phyloP scores from a whole-genome alignment of 345 rosid genomes.

The Eucalyptus marginata region DNA sequence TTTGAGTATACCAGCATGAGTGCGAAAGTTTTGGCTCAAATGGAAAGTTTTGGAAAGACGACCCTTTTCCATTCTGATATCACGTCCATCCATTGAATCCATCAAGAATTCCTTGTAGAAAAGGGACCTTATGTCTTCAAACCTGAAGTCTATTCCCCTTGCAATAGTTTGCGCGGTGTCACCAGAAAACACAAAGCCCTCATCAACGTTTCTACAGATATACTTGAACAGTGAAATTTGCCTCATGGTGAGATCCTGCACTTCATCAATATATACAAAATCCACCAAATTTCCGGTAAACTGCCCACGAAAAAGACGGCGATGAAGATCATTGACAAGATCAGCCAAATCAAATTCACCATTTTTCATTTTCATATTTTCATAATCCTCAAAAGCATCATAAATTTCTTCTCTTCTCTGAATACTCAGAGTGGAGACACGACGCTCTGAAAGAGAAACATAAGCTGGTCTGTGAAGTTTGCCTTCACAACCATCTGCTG shows the following conservation, averaged over 20 bases:
- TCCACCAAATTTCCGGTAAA: slow-evolving; percentile 23
- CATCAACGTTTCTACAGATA: slow-evolving; percentile 23
- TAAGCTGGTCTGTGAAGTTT: slow-evolving; percentile 17
- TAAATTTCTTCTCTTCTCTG: slow-evolving; percentile 14
- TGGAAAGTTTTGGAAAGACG: slow-evolving; percentile 14
- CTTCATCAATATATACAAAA: slow-evolving; percentile 52
- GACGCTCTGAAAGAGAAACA: slow-evolving; percentile 13
- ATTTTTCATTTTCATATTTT: slow-evolving; percentile 21
- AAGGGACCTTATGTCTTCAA: slow-evolving; percentile 31
- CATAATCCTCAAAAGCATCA: slow-evolving; percentile 27
- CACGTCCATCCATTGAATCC: background rate
- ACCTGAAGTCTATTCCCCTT: slow-evolving; percentile 33
- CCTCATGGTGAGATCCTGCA: slow-evolving; percentile 52
- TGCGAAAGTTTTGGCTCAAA: slow-evolving; percentile 40
- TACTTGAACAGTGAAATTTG: slow-evolving; percentile 38
- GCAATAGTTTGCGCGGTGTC: slow-evolving; percentile 40
- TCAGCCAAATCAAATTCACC: slow-evolving; percentile 50
- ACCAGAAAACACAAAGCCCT: slow-evolving; percentile 42
- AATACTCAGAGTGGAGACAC: slow-evolving; percentile 14
- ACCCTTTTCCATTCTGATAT: background rate
- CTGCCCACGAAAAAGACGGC: slow-evolving; percentile 6
- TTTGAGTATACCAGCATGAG: slow-evolving; percentile 34
- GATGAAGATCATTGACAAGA: slow-evolving; percentile 38
- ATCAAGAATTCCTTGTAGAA: slow-evolving; percentile 27
- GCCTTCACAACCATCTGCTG: slow-evolving; percentile 7